Percentiles rank a stretch among this genome's conserved stretches.
Conservation (phyloP, 2,329 filamentous ascomycete genomes). For the Westerdykella sp. region DNA sequence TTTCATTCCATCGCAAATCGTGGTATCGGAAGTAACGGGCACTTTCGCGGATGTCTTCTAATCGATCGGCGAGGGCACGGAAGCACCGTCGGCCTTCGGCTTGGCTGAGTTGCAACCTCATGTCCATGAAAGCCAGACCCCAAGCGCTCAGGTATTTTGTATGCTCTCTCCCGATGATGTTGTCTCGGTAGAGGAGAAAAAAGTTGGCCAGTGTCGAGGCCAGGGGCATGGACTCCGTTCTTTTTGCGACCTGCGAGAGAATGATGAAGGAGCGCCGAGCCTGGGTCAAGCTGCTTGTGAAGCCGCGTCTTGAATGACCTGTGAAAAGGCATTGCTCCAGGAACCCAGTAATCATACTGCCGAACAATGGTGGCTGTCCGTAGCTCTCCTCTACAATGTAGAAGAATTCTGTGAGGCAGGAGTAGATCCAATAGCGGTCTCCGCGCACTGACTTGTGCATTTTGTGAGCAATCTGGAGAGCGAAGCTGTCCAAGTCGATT, state of each 20-base stretch:
- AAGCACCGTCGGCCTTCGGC: background rate
- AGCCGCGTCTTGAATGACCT: background rate
- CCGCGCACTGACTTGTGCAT: background rate
- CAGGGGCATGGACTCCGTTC: background rate
- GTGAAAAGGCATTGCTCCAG: background rate
- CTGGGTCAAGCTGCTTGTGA: background rate
- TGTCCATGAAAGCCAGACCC: constrained; percentile 1
- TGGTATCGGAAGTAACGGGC: background rate
- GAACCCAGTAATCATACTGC: background rate
- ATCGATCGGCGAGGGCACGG: background rate
- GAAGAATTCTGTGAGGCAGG: background rate
- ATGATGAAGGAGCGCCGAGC: constrained; percentile 2
- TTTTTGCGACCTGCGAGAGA: constrained; percentile 1
- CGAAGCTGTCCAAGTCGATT: background rate
- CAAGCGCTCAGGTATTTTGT: constrained; percentile 1
- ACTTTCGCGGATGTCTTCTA: background rate
- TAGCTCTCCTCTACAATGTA: background rate
- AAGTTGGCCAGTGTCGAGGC: constrained; percentile 2
- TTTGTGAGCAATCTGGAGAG: background rate
- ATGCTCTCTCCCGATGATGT: constrained; percentile 2
- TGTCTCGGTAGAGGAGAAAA: constrained; percentile 1
- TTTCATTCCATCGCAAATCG: background rate
- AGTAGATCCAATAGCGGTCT: background rate
- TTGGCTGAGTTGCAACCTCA: background rate
- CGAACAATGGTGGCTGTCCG: background rate